Percentiles rank a stretch among this genome's conserved stretches.
Conservation (phyloP, 2,329 filamentous ascomycete genomes). For the Calcarisporium arbuscula region DNA sequence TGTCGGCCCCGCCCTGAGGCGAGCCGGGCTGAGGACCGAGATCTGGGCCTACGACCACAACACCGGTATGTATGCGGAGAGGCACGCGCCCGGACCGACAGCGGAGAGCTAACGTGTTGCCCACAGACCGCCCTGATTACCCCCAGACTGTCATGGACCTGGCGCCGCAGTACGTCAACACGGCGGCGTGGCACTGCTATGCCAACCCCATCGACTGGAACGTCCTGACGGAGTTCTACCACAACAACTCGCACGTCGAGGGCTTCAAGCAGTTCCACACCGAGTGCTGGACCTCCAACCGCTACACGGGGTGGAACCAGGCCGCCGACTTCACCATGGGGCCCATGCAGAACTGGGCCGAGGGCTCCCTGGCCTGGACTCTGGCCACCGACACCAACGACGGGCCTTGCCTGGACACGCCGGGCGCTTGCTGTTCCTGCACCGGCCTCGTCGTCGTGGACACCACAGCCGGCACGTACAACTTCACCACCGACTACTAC, state of each 20-base stretch:
- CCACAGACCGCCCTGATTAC: conserved; percentile 23
- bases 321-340: conserved; percentile 39
- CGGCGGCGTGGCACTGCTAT: conserved; percentile 35
- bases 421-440: conserved; percentile 31
- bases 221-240: conserved; percentile 30
- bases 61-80: conserved; percentile 22
- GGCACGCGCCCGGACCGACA: too few relatives aligned
- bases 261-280: conserved; percentile 38
- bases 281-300: conserved; percentile 34
- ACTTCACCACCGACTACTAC: conserved; percentile 41
- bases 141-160: conserved; percentile 29
- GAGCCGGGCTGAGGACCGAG: conserved; percentile 8
- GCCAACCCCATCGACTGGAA: conserved; percentile 26
- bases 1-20: conserved; percentile 8
- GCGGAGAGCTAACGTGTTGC: too few relatives aligned
- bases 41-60: conserved; percentile 18
- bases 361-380: conserved; percentile 36
- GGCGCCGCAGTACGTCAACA: conserved; percentile 23
- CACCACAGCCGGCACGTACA: conserved; percentile 34
- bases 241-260: conserved; percentile 26
- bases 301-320: conserved; percentile 31
- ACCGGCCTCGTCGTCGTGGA: conserved; percentile 51
- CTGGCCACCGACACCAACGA: conserved; percentile 33
- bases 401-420: conserved; percentile 33
- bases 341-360: conserved; percentile 41